Evolutionary conservation across 2,329 filamentous ascomycete genomes (phyloP), one percentile per base, ranked within the genome.

Genomic region (Sporothrix humicola): DNA sequence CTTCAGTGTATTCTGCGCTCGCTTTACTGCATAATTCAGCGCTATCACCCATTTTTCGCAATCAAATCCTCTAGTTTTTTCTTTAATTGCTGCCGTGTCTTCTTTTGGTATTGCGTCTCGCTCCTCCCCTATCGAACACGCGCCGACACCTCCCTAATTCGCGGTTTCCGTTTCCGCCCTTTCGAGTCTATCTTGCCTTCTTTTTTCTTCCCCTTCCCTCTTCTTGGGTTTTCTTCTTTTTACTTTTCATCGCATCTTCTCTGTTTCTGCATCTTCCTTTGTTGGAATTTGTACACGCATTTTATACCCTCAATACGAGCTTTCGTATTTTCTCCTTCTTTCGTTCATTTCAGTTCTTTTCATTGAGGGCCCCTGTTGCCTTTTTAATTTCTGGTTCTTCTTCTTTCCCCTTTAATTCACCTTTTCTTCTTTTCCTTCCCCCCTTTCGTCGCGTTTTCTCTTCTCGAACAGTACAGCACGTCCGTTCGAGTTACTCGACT

Each of bases 81-180:
- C 58, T 71, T 71, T 37, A 73, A 65, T 66, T 58, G 48, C 31
- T 37, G 58, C 58, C 72, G 72, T 74, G 73, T 69, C 69, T 72
- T 74, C 59, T 72, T 37, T 72, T 59, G 42, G 56, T 48, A n/a
- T 52, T 37, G 23, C 50, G 61, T 48, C n/a, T 66, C 61, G 42
- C 31, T 50, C 23, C 50, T 65, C 52, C 66, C 72, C 52, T 73
- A 56, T 73, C 66, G 31, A 56, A 66, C 65, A 58, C 73, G 56
- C 59, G 37, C 15, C 42, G 42, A 5, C 37, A 44, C 58, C n/a
- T 46, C 54, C 68, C 73, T 59, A 42, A 66, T 58, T 66, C 61
- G 54, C 71, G 71, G 59, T 54, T 66, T 54, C 56, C 26, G 56
- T 68, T 50, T 46, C 23, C 61, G 52, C 69, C 44, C 31, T 56